Evolutionary conservation across 2,329 filamentous ascomycete species (phyloP), one percentile per base, ranked within the genome.

Genomic region (Fusarium luffae): DNA sequence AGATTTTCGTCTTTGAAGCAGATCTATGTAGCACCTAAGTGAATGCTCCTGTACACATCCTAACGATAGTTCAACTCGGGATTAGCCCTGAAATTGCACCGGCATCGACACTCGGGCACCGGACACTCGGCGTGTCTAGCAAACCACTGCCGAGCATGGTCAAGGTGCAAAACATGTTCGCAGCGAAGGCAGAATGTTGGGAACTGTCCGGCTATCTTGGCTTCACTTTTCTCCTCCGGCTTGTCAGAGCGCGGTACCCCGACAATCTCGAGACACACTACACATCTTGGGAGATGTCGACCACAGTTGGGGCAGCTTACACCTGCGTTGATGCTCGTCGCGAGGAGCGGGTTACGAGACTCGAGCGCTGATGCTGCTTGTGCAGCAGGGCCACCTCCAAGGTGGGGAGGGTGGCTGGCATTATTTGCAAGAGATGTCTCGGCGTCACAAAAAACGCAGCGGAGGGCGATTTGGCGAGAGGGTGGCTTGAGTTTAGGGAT

Each of bases 381-480:
- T 23, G 59, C 65, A 42, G 59, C 47, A 42, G 69, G 55, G 41
- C 58, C 50, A 9, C 44, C 66, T 11, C 63, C 63, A 13, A 65
- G 25, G 25, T 68, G 63, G 41, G 57, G 32, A 32, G 47, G 64
- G 48, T 69, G 69, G 55, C 19, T 64, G 23, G 52, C 41, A 54
- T 76, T 80, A 60, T 83, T 84, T 42, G 82, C 81, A 25, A 86
- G 80, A 34, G 83, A 85, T 51, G 85, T 85, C 75, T 88, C 85
- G 34, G 86, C 84, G 73, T 92, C 89, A 80, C 93, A 96, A 80
- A 93, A 92, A 49, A 91, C 86, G 79, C 93, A 96, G 48, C 92
- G 88, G 50, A 96, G 86, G 7, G 90, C 89, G 55, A 95, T 88
- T 79, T 93, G 92, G 32, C 90, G 84, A 4, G 88, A 88, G 1